Conservation (phyloP, 2,329 filamentous ascomycete genomes). For the Boeremia lycopersici region DNA sequence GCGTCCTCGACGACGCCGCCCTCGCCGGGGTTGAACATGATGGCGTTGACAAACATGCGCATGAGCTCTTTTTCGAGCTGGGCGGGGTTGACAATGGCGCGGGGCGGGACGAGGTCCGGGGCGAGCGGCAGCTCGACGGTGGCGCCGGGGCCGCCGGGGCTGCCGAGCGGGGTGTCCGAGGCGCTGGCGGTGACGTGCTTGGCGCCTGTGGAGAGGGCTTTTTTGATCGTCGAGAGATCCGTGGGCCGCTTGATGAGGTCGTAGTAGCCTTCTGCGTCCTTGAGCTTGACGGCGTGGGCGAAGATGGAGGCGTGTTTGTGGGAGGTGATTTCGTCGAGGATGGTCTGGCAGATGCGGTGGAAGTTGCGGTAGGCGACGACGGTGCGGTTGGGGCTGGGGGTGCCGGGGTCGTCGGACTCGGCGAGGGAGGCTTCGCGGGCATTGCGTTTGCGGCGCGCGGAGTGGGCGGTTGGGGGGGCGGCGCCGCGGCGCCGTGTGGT, state of each 20-base stretch:
- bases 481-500: constrained; percentile 39
- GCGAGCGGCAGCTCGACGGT: constrained; percentile 64
- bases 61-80: constrained; percentile 93
- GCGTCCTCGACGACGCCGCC: constrained; percentile 88
- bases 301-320: constrained; percentile 61
- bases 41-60: constrained; percentile 96
- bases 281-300: constrained; percentile 55
- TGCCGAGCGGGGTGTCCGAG: constrained; percentile 62
- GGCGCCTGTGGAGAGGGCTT: constrained; percentile 54
- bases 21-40: constrained; percentile 97
- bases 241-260: constrained; percentile 60
- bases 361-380: constrained; percentile 58
- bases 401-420: constrained; percentile 39
- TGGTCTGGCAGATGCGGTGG: constrained; percentile 52
- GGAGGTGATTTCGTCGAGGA: constrained; percentile 58
- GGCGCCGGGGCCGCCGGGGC: constrained; percentile 62
- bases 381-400: constrained; percentile 33
- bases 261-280: constrained; percentile 58
- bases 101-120: constrained; percentile 81
- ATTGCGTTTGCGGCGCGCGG: constrained; percentile 52
- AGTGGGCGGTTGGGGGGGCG: constrained; percentile 31
- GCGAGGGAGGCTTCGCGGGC: constrained; percentile 41
- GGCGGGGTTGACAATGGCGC: constrained; percentile 87
- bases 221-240: constrained; percentile 58
- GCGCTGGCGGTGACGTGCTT: constrained; percentile 64